Base-by-base conservation (phyloP, 2,329 filamentous ascomycete species). In the Aspergillus pseudonomiae region DNA sequence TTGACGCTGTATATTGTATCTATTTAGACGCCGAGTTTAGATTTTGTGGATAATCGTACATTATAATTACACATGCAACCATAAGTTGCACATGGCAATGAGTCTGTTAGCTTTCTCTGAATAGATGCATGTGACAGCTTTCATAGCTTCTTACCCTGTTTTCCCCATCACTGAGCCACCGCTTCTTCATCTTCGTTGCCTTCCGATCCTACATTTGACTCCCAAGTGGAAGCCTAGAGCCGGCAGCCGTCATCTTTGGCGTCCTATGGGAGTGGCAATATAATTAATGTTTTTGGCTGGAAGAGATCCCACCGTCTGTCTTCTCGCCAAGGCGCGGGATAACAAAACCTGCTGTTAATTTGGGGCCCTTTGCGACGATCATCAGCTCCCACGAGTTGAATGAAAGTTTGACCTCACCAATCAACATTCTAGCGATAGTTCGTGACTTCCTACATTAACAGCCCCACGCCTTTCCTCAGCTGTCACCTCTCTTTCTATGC, bases 251-350 rank as follows among this genome's bases (percentile, higher is more conserved):
- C 36, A 41, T 24, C n/a, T 24, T 48, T 16, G 19, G 24, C 45
- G 21, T 48, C 12, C 24, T 48, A 48, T 48, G 45, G 21, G 28
- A 26, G 21, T 48, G 45, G 45, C 24, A 12, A 19, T 26, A 16
- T 48, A 28, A n/a, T 28, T 16, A 9, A 50, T 7, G 7, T 28
- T 26, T 19, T 26, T 30, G 11, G 46, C 12, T 50, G 12, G 24
- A 46, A 48, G 14, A 24, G 24, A 48, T 48, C 12, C 45, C 45
- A 24, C 45, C 21, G 21, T 24, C 21, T 6, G 19, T n/a, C 16
- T 21, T 39, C 46, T 56, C 58, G 65, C 68, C 68, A 66, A 68
- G 65, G 57, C 63, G 63, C 56, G 57, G 48, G 48, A 59, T 26
- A 39, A 36, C 19, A 30, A 56, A 43, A 45, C 48, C 48, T 32